Evolutionary conservation across 306 rosid species (phyloP), one percentile per base, ranked within the genome.

Genomic region (Rosa chinensis): DNA sequence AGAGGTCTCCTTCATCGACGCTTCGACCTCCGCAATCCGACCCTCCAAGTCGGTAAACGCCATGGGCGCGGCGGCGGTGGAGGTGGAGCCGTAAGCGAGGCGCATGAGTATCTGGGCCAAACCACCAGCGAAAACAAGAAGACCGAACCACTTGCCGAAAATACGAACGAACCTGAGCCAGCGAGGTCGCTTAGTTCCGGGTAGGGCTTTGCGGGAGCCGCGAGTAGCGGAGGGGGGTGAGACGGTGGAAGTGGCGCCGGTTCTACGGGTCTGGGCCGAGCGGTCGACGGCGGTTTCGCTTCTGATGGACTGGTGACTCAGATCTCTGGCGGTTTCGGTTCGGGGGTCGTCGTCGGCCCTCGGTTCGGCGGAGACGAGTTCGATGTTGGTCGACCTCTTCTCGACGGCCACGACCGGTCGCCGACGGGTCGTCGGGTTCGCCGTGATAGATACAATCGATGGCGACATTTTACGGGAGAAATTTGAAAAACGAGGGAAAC

Each of bases 21-120:
- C 76, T 20, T 96, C 98, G 43, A 93, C 81, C 40, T 91, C 98
- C 3, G 92, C 89, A 77, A 96, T 88, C 74, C 96, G 64, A 0
- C 94, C 92, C 85, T 96, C 98, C 16, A 93, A 75, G 48, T 93
- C 94, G 39, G 90, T 70, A 44, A 83, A 84, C 42, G 87, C 99
- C 12, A 85, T 58, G 5, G 83, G 82, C 89, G 0, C 81, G 85
- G 10, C 93, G 70, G 50, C 87, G 79, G 82, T 0, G 37, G 37
- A 32, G 3, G 37, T 86, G 28, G 49, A 87, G 84, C 59, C 32
- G n/a, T 62, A 17, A n/a, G 61, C 72, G 16, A 85, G 32, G 79
- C 84, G 74, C 77, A 90, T 77, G 70, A 91, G 75, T 80, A 93
- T 79, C 85, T 89, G 97, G 55, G 84, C 82, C 83, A 91, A 71